phyloP scores from a whole-genome alignment of 208 protist genomes.

The Acanthamoeba culbertsoni region DNA sequence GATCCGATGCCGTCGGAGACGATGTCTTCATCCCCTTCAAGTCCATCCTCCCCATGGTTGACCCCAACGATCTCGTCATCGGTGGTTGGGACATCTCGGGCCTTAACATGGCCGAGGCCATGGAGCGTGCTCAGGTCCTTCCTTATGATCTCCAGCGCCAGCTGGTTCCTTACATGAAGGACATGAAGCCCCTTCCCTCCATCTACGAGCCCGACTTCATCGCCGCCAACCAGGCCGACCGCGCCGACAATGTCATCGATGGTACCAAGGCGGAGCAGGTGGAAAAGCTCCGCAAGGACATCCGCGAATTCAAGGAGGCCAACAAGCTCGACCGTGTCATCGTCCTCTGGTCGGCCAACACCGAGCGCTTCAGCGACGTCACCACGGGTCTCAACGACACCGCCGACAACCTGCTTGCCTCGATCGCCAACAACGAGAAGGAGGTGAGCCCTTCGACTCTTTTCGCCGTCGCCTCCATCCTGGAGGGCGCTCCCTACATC shows the following conservation, averaged over 20 bases:
- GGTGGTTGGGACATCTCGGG: conserved; percentile 98
- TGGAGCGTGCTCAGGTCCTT: conserved; percentile 94
- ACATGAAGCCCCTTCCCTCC: conserved; percentile 92
- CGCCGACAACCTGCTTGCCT: conserved; percentile 91
- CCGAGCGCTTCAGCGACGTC: conserved; percentile 95
- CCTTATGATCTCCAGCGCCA: conserved; percentile 92
- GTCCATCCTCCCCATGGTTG: conserved; percentile 94
- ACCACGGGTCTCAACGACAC: conserved; percentile 94
- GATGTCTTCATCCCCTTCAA: conserved; percentile 94
- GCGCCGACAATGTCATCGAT: conserved; percentile 95
- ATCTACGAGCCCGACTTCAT: conserved; percentile 98
- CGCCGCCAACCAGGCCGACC: conserved; percentile 95
- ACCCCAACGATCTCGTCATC: conserved; percentile 96
- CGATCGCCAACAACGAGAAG: conserved; percentile 87
- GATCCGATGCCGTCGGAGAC: conserved; percentile 87
- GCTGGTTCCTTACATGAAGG: conserved; percentile 87
- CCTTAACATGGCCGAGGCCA: conserved; percentile 93
- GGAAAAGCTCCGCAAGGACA: conserved; percentile 93
- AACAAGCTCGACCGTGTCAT: conserved; percentile 96
- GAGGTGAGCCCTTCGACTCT: conserved; percentile 95
- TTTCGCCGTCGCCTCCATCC: conserved; percentile 95
- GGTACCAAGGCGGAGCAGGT: conserved; percentile 93
- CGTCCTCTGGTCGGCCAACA: conserved; percentile 98
- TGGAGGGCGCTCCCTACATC: conserved; percentile 96
- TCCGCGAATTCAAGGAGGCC: conserved; percentile 89